Evolutionary conservation across 2,329 filamentous ascomycete species (phyloP), one percentile per base, ranked within the genome.

Genomic region (Botrytis cinerea): DNA sequence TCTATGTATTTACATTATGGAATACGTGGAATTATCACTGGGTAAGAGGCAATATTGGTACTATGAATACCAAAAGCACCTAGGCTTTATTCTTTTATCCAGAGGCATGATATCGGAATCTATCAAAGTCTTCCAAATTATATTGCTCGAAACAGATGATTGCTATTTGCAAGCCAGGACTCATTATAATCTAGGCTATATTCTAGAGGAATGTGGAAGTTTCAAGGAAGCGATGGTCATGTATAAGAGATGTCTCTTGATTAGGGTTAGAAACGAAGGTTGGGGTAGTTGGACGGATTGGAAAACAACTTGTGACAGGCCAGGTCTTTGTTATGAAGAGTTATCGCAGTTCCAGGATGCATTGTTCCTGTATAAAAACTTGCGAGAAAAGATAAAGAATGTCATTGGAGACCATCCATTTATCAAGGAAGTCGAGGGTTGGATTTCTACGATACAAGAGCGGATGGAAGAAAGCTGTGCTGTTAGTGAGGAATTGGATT

Each of bases 121-220:
- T 20, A 64, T 63, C n/a, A 0, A 63, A 14, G 0, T 20, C 20
- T 22, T 28, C 4, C 18, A 10, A 8, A 43, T 22, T 25, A 14
- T 45, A 1, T 7, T 45, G 1, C 18, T 18, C 18, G 18, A 32
- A 62, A 22, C 0, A 16, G 2, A 43, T n/a, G 0, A 20, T 18
- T 0, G 1, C 10, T 0, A 4, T 16, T 2, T 16, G 18, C 8
- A 4, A 63, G 1, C 2, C n/a, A 0, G 0, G 4, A 10, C 1
- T 43, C 18, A 8, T 62, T 0, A 5, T 0, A 8, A n/a, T 4
- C 25, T 62, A 0, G 60, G 35, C 28, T 4, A 1, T 1, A 1
- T 5, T 3, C 61, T 63, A 28, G 0, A 2, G 8, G 20, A 16
- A 7, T 22, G 9, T 12, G 40, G n/a, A 8, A 32, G 32, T 63